Base-by-base conservation (phyloP, 2,329 filamentous ascomycete genomes). In the Trichoderma guizhouense region DNA sequence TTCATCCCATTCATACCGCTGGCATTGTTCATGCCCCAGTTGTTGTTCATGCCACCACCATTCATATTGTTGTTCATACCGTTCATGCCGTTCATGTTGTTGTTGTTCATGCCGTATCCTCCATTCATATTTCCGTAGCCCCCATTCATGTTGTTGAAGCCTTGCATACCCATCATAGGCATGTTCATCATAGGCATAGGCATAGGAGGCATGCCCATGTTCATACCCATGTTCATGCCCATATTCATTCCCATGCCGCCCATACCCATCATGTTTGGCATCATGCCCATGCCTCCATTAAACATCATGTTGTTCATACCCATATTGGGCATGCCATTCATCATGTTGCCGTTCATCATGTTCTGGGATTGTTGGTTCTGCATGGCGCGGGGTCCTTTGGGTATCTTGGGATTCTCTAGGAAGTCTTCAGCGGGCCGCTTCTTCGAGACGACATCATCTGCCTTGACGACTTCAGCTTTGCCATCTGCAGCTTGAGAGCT, bases 341-440 rank as follows among this genome's bases (percentile, higher is more conserved):
- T 86, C 82, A 87, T 87, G 67, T 80, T 68, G 26, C 65, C 81
- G 76, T 83, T 82, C 81, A 81, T 79, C 63, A 79, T 79, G 69
- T 81, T 82, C 77, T 84, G 84, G 78, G 80, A 82, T 71, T 86
- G 85, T 64, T 86, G 86, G 78, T 82, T 86, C 76, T 87, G 88
- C 89, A 90, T 92, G 47, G 87, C 89, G 79, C 89, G 90, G 2
- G 89, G 90, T 0, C 85, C 89, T 76, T 91, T 91, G 60, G 89
- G 88, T 53, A 91, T 88, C 78, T 88, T 88, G 53, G 88, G 87
- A 75, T 91, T 90, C 76, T 90, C 89, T 7, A 87, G 83, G 36
- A 86, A 86, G 67, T 94, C 91, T 43, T 95, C 93, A 15, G 94
- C 94, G 12, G 92, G 88, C 26, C 96, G 90, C 84, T 98, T 99